phyloP scores from a whole-genome alignment of 1,284 basidiomycete genomes.

The Lentinus polychrous region DNA sequence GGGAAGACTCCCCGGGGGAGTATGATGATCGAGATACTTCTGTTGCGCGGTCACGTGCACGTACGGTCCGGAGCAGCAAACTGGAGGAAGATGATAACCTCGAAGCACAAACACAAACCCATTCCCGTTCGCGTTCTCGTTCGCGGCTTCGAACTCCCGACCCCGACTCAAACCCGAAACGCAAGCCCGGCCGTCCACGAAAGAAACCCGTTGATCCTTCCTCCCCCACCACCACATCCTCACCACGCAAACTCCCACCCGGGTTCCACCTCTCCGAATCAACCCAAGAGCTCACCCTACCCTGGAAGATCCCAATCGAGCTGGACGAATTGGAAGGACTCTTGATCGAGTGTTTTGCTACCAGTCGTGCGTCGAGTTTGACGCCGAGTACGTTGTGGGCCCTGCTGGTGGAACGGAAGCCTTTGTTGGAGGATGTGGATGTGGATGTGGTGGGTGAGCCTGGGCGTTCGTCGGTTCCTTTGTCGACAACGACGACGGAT shows the following conservation, averaged over 20 bases:
- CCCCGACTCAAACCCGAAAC: not conserved
- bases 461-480: not conserved
- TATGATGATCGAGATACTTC: not conserved
- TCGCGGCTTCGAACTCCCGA: not conserved
- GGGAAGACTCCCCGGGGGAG: not conserved
- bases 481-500: conserved; percentile 32
- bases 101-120: too few relatives aligned
- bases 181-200: conserved; percentile 4
- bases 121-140: too few relatives aligned
- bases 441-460: not conserved
- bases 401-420: conserved; percentile 45
- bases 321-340: conserved; percentile 37
- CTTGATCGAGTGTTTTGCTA: conserved; percentile 67
- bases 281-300: too few relatives aligned
- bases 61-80: not conserved
- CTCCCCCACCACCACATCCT: not conserved
- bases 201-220: conserved; percentile 2
- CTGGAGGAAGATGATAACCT: too few relatives aligned
- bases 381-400: conserved; percentile 49
- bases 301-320: conserved; percentile 17
- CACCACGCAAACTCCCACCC: not conserved
- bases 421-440: conserved; percentile 33
- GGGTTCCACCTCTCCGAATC: not conserved
- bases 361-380: conserved; percentile 62
- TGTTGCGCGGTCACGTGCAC: not conserved